Base-by-base conservation (phyloP, 1,284 basidiomycete genomes). In the Rhodotorula sp. region DNA sequence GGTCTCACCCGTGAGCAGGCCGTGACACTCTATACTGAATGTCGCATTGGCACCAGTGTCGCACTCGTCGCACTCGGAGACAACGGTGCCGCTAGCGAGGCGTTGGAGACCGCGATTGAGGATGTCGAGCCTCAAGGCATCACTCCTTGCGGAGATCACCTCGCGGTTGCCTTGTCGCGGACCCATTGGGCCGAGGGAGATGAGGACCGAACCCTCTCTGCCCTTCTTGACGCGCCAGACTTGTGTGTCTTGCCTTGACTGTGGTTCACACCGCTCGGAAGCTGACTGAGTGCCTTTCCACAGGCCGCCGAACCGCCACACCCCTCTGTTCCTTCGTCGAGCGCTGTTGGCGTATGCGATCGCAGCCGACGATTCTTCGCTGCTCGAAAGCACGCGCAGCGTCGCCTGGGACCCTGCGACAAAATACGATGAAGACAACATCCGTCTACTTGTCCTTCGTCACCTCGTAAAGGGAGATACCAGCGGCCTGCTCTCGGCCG, bases 251-350 rank as follows among this genome's bases (percentile, higher is more conserved):
- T 23, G 39, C 39, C 20, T 20, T 6, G 20, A 16, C 14, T 14
- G 14, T 15, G n/a, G 5, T 58, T 54, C 26, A 12, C 18, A 2
- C 29, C n/a, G 20, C 4, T 4, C 31, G 5, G 39, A 6, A 20
- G 3, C 21, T 26, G 20, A 34, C 56, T 10, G 29, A 15, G 15
- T 16, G 29, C 62, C 8, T 26, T 39, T 5, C 2, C 6, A 1
- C 46, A 64, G 63, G 23, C 52, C 56, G 18, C 63, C 65, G 34
- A 62, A 43, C 34, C 52, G 31, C 21, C 62, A 18, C 29, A 57
- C 72, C 3, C 75, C 75, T 4, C 65, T 73, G 23, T 75, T 77
- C 69, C 62, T 71, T 52, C 72, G 68, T 23, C 69, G 72, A 26
- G 51, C 62, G 7, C 29, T 75, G 2, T 60, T 70, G 7, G 75